Percentiles rank a stretch among this genome's conserved stretches.
Conservation (phyloP, 768 basidiomycete species). For the Mycena metata region DNA sequence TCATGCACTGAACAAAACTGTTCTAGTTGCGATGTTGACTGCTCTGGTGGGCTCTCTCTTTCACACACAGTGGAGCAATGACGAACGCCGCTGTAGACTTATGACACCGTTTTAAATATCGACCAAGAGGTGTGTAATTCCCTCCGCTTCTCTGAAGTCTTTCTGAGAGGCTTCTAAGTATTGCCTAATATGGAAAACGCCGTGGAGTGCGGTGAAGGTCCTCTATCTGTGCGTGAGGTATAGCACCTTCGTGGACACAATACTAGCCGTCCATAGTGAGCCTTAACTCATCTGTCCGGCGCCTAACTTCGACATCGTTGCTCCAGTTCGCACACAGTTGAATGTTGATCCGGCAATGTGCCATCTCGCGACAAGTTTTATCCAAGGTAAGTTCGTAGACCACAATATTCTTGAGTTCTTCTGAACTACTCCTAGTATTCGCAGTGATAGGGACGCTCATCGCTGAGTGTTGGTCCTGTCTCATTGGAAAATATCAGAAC, state of each 20-base stretch:
- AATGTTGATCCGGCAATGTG: constrained; percentile 7
- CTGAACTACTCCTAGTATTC: constrained; percentile 9
- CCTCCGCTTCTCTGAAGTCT: constrained; percentile 4
- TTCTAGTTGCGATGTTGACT: constrained; percentile 13
- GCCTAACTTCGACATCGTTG: not conserved
- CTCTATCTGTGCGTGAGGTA: constrained; percentile 16
- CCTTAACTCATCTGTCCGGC: not conserved
- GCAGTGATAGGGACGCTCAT: constrained; percentile 9
- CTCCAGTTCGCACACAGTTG: constrained; percentile 12
- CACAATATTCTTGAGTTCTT: not conserved
- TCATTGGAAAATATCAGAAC: too few species aligned
- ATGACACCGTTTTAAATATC: constrained; percentile 23
- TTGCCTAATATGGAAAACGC: constrained; percentile 10
- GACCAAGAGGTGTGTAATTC: constrained; percentile 19
- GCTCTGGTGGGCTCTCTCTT: not conserved
- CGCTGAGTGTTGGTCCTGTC: constrained; percentile 10
- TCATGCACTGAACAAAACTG: too few species aligned
- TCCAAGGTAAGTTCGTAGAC: constrained; percentile 8
- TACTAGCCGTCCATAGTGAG: constrained; percentile 9
- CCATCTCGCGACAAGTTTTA: constrained; percentile 9
- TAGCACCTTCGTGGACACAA: constrained; percentile 21
- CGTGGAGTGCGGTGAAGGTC: constrained; percentile 12
- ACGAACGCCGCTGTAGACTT: constrained; percentile 8
- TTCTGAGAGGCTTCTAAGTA: not conserved
- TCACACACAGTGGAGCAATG: not conserved